Evolutionary conservation across 352 stramenopile genomes (phyloP).

Genomic region (Discostella stelligera): DNA sequence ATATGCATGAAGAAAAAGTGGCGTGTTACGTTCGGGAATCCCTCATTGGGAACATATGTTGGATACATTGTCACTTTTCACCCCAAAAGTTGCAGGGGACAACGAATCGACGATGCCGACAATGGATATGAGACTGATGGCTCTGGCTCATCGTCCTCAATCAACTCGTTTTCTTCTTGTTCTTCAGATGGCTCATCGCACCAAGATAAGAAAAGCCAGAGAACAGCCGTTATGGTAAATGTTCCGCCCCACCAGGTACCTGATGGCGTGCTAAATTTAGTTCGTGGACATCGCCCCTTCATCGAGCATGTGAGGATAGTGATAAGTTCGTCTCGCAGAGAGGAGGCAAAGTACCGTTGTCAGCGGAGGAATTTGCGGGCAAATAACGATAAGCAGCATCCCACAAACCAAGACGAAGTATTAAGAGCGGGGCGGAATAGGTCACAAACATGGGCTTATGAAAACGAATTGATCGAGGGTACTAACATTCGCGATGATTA

Average conservation of each 20-base stretch:
- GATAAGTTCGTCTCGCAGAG: slow-evolving; percentile 43
- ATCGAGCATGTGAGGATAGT: slow-evolving; percentile 73
- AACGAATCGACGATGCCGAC: background rate
- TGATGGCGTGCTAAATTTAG: slow-evolving; percentile 71
- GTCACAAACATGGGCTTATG: slow-evolving; percentile 32
- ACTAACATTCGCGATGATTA: background rate
- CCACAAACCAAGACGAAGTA: background rate
- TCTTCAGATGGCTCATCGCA: slow-evolving; percentile 15
- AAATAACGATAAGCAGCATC: slow-evolving; percentile 8
- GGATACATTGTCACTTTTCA: slow-evolving; percentile 54
- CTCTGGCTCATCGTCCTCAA: background rate
- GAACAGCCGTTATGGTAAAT: slow-evolving; percentile 66
- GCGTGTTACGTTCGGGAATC: slow-evolving; percentile 67
- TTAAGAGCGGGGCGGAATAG: slow-evolving; percentile 7
- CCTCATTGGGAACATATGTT: slow-evolving; percentile 60
- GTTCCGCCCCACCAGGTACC: slow-evolving; percentile 72
- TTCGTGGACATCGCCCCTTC: slow-evolving; percentile 56
- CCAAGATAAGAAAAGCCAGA: slow-evolving; percentile 17
- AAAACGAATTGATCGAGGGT: slow-evolving; percentile 9
- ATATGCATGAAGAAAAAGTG: slow-evolving; percentile 7
- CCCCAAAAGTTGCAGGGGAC: slow-evolving; percentile 7
- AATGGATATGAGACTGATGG: slow-evolving; percentile 6
- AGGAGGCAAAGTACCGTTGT: slow-evolving; percentile 32
- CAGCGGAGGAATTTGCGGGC: slow-evolving; percentile 9
- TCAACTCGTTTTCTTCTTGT: slow-evolving; percentile 32